A percentile compares a stretch with the other conserved stretches of the same genome.
These are phyloP conservation scores for Penicillium samsonianum DNA, from an alignment of 495 filamentous ascomycete species.

Conservation along the genomic window DNA sequence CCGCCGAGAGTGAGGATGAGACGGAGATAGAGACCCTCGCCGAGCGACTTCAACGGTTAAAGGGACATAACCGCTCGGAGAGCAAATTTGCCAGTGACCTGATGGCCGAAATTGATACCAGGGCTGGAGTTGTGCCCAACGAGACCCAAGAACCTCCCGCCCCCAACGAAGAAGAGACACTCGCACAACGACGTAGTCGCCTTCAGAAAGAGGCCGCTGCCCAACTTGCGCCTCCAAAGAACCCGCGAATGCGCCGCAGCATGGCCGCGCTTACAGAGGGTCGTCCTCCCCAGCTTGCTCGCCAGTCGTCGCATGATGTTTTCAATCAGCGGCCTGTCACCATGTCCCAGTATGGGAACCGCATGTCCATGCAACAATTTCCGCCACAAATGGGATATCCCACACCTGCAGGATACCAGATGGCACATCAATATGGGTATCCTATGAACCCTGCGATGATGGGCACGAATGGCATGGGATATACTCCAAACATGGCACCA, in stretches of 20 bases:
- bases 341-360: constrained; percentile 24
- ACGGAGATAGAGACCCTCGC: constrained; percentile 82
- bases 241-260: constrained; percentile 51
- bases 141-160: constrained; percentile 7
- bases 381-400: constrained; percentile 27
- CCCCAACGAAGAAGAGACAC: constrained; percentile 70
- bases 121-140: constrained; percentile 32
- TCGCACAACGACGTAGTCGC: constrained; percentile 80
- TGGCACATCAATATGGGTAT: constrained; percentile 31
- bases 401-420: constrained; percentile 20
- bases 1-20: constrained; percentile 56
- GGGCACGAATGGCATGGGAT: constrained; percentile 39
- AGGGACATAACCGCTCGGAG: constrained; percentile 60
- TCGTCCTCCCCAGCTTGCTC: constrained; percentile 48
- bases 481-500: constrained; percentile 35
- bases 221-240: constrained; percentile 33
- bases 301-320: constrained; percentile 33
- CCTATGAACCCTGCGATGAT: constrained; percentile 34
- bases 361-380: constrained; percentile 39
- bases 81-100: constrained; percentile 79
- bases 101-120: constrained; percentile 66
- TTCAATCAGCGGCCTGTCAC: constrained; percentile 14
- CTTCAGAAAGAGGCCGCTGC: constrained; percentile 67
- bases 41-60: constrained; percentile 70
- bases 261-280: constrained; percentile 69